Conservation (phyloP, 495 filamentous ascomycete genomes). For the Penicillium macrosclerotiorum region DNA sequence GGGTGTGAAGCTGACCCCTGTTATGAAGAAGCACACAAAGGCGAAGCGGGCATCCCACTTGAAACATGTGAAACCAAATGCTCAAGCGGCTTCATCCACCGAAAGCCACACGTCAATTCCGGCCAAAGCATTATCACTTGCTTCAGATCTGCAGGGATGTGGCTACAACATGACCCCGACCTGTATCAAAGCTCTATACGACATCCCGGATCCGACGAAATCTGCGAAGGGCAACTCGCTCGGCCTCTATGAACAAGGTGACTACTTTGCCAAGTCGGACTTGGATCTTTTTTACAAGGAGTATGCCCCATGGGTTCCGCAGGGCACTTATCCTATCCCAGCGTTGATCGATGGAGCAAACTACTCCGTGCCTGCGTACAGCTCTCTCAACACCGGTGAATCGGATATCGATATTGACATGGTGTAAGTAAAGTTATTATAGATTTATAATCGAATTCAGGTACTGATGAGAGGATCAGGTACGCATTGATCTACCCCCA, state of each 20-base stretch:
- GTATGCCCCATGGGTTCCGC: conserved; percentile 40
- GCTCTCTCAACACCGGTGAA: conserved; percentile 35
- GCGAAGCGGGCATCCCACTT: conserved; percentile 22
- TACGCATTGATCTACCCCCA: conserved; percentile 53
- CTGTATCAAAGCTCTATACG: conserved; percentile 55
- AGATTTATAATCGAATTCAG: too few species aligned
- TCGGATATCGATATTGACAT: conserved; percentile 49
- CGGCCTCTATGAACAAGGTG: conserved; percentile 52
- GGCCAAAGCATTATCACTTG: conserved; percentile 15
- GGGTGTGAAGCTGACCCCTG: conserved; percentile 45
- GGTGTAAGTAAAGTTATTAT: conserved; percentile 22
- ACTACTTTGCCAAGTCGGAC: conserved; percentile 52
- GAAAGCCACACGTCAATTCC: conserved; percentile 6
- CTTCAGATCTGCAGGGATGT: conserved; percentile 33
- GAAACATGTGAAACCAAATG: conserved; percentile 9
- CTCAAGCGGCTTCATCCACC: not conserved
- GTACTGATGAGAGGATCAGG: not conserved
- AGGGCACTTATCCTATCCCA: conserved; percentile 41
- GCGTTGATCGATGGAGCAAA: conserved; percentile 44
- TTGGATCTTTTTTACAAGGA: conserved; percentile 56
- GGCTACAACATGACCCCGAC: conserved; percentile 48
- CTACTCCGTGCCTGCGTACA: conserved; percentile 27
- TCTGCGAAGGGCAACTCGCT: conserved; percentile 45
- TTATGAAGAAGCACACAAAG: conserved; percentile 23
- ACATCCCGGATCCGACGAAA: conserved; percentile 40